Base-by-base conservation (phyloP, 2,329 filamentous ascomycete species). In the Diaporthe amygdali region DNA sequence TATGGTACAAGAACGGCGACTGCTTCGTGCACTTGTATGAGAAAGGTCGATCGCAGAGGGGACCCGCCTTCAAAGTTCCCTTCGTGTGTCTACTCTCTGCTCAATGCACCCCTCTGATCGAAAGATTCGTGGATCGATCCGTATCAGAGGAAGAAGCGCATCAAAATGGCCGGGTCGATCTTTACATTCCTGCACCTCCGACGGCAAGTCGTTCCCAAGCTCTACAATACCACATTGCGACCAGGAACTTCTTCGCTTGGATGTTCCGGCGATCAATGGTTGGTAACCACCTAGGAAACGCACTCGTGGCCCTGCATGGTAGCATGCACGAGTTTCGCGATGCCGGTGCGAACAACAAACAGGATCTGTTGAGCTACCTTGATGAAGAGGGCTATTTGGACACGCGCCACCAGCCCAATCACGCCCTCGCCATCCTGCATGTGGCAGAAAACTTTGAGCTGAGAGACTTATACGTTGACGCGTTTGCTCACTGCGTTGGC, bases 401-500 rank as follows among this genome's bases (percentile, higher is more conserved):
- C 71, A 87, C 95, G 77, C 85, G 87, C 3, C 88, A 90, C 71
- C 89, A 90, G 72, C 89, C 92, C 0, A 87, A 91, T 66, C 90
- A 95, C 77, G 91, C 93, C 0, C 78, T 95, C 46, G 93, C 91
- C 0, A 83, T 91, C 54, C 81, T 96, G 15, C 88, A 88, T 64
- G 86, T 94, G 52, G 90, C 92, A 2, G 93, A 96, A 76, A 83
- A 86, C 27, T 91, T 91, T 74, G 87, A 88, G 66, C 80, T 92
- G 32, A 84, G 84, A 67, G 86, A 90, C n/a, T 81, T 94, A 15
- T 96, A 94, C 84, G 86, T 91, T 14, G 88, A 93, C 76, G 91
- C 93, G 0, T 94, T 95, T 80, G 87, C 89, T 17, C 94, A 96
- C 77, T 94, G 93, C 77, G 91, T 92, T 44, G 94, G 93, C 52